These are phyloP conservation scores for Penicillium bialowiezense DNA, from an alignment of 495 filamentous ascomycete genomes.

Conservation along the genomic window DNA sequence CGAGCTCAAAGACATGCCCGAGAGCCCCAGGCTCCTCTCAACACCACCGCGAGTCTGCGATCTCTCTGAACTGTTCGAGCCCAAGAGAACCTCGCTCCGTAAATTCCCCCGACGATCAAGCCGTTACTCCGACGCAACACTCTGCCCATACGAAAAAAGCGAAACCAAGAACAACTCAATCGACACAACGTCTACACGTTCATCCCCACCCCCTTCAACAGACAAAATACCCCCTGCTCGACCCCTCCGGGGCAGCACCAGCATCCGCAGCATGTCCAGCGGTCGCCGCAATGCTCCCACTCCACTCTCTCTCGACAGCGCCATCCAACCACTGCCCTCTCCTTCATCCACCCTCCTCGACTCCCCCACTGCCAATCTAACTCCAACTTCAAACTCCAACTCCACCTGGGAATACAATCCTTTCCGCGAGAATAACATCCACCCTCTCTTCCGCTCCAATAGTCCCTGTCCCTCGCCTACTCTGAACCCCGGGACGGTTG, in stretches of 20 bases:
- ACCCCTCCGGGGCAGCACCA: slow-evolving; percentile 9
- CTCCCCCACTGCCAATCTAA: slow-evolving; percentile 3
- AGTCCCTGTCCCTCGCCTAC: slow-evolving; percentile 69
- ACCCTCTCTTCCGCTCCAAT: slow-evolving; percentile 78
- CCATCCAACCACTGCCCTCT: slow-evolving; percentile 17
- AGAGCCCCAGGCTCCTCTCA: slow-evolving; percentile 11
- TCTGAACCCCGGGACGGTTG: slow-evolving; percentile 64
- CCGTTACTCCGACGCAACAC: slow-evolving; percentile 36
- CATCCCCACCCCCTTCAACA: slow-evolving; percentile 13
- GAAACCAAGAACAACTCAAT: slow-evolving; percentile 24
- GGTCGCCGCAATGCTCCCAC: slow-evolving; percentile 16
- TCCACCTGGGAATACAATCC: slow-evolving; percentile 21
- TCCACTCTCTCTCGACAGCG: slow-evolving; percentile 27
- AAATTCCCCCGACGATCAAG: slow-evolving; percentile 31
- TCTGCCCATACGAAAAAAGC: slow-evolving; percentile 26
- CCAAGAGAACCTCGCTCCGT: slow-evolving; percentile 21
- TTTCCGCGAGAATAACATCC: slow-evolving; percentile 67
- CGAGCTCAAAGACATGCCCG: slow-evolving; percentile 27
- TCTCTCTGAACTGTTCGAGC: slow-evolving; percentile 19
- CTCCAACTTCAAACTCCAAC: not conserved
- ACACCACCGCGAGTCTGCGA: slow-evolving; percentile 6
- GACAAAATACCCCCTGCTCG: slow-evolving; percentile 4
- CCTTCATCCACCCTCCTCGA: slow-evolving; percentile 22
- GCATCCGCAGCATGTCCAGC: slow-evolving; percentile 26
- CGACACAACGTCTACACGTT: slow-evolving; percentile 19